Base-by-base conservation (phyloP, 805 yeast species). In the Groenewaldozyma tartarivorans region DNA sequence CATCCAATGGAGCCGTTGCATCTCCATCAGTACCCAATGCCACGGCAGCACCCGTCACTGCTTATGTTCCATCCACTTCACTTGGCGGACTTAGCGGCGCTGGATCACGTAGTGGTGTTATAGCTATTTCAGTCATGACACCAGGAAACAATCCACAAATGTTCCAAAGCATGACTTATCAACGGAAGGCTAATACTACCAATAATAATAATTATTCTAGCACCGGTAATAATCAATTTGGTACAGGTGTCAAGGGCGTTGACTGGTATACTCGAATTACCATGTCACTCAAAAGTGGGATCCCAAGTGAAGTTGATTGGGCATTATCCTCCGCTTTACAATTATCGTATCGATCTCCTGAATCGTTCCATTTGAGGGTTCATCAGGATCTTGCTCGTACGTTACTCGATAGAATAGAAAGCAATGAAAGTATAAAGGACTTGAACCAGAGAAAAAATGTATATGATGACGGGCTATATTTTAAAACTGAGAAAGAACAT, bases 221-320 rank as follows among this genome's bases (percentile, higher is more conserved):
- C 20, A 20, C 33, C 42, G 16, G 33, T 44, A 42, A 34, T 44
- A 9, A 55, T 51, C 22, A 43, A 15, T 36, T 50, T 34, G 60
- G 58, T 9, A 41, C 50, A 20, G 66, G 68, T 3, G 63, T 65
- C 41, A 68, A 69, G 46, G 94, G 94, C 13, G 71, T 75, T 3
- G 76, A 77, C 36, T 75, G 76, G 40, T 60, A 79, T 47, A 70
- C 72, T 9, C 69, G 95, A 46, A 75, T 86, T 52, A 69, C 71
- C 48, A 71, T 86, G 77, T 77, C 92, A 3, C 69, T 86, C 45
- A 67, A 70, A 45, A 72, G 81, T 16, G 81, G 78, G 1, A 61
- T 85, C 19, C 73, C 68, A 15, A 69, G 71, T 24, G 95, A 86
- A 55, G 69, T 80, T 19, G 76, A 74, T 50, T 82, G 87, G 78